These are phyloP conservation scores for Nannizzia gypsea DNA, from an alignment of 2,329 filamentous ascomycete genomes.

Conservation along the genomic window DNA sequence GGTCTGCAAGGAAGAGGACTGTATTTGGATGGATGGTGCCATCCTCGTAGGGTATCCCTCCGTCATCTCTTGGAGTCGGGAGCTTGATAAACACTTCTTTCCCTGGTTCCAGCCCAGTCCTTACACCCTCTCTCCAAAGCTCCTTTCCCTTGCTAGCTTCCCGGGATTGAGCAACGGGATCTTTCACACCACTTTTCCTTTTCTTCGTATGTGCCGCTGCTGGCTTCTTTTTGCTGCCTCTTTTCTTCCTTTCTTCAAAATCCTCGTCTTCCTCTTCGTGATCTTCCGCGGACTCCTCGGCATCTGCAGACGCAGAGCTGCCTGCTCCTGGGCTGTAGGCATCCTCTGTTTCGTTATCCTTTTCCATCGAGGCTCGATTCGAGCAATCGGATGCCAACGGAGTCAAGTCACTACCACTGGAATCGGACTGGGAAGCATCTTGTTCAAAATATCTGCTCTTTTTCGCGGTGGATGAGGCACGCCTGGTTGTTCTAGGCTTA, in stretches of 20 bases:
- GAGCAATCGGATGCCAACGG: background rate
- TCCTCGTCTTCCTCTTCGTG: slow-evolving; percentile 10
- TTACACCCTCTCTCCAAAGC: slow-evolving; percentile 46
- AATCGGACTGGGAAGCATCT: background rate
- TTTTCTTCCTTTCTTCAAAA: background rate
- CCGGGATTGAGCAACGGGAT: slow-evolving; percentile 4
- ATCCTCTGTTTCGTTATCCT: background rate
- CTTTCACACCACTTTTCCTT: slow-evolving; percentile 14
- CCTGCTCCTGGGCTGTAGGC: slow-evolving; percentile 10
- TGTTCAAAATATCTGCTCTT: slow-evolving; percentile 42
- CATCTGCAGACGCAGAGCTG: background rate
- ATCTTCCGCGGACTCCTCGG: slow-evolving; percentile 1
- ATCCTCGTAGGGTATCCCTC: slow-evolving; percentile 46
- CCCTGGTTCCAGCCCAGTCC: slow-evolving; percentile 45
- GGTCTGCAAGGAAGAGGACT: slow-evolving; percentile 47
- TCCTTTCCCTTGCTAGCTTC: slow-evolving; percentile 28
- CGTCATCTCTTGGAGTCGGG: slow-evolving; percentile 49
- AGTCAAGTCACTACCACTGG: background rate
- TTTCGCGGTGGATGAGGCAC: slow-evolving; percentile 27
- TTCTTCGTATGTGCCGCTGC: slow-evolving; percentile 18
- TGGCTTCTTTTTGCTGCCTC: background rate
- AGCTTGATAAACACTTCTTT: slow-evolving; percentile 52
- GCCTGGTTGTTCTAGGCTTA: slow-evolving; percentile 20
- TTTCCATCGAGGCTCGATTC: background rate
- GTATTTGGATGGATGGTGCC: slow-evolving; percentile 53